Conservation (phyloP, 106 monocot species). For the Amphibolis antarctica region DNA sequence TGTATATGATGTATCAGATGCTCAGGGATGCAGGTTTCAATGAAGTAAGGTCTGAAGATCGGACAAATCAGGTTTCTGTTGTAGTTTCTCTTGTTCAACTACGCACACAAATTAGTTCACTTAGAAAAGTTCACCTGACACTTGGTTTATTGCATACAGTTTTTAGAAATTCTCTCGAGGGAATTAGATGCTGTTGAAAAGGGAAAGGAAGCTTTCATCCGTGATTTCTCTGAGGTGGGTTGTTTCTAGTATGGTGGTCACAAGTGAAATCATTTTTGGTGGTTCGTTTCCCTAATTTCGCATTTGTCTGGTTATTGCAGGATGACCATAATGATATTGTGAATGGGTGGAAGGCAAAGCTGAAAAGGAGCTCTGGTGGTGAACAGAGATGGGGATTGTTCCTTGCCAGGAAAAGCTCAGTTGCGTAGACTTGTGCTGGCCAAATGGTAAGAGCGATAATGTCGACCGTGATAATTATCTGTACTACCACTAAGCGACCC, state of each 20-base stretch:
- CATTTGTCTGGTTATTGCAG: constrained; percentile 15
- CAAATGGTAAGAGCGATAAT: too few relatives aligned
- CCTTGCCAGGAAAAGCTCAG: constrained; percentile 46
- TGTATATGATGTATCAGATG: constrained; percentile 34
- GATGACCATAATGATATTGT: constrained; percentile 88
- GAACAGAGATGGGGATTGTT: constrained; percentile 95
- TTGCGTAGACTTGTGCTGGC: background rate
- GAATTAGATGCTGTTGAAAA: constrained; percentile 70
- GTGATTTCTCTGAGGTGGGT: constrained; percentile 69
- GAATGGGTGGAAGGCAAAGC: constrained; percentile 83
- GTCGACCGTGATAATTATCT: background rate
- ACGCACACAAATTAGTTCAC: too few relatives aligned
- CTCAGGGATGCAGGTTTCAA: constrained; percentile 72
- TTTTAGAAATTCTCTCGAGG: constrained; percentile 55
- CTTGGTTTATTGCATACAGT: constrained; percentile 23
- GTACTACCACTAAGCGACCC: background rate
- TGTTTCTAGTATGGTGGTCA: background rate
- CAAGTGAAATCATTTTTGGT: background rate
- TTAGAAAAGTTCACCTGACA: background rate
- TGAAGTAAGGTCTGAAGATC: constrained; percentile 83
- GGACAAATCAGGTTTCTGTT: constrained; percentile 69
- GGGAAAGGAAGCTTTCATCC: constrained; percentile 53
- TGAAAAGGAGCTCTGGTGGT: constrained; percentile 63
- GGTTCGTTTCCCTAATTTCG: too few relatives aligned
- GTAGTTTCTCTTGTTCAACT: background rate